A percentile compares a stretch with the other conserved stretches of the same genome.
These are phyloP conservation scores for Eutypella sp. DNA, from an alignment of 2,329 filamentous ascomycete species.

Conservation along the genomic window DNA sequence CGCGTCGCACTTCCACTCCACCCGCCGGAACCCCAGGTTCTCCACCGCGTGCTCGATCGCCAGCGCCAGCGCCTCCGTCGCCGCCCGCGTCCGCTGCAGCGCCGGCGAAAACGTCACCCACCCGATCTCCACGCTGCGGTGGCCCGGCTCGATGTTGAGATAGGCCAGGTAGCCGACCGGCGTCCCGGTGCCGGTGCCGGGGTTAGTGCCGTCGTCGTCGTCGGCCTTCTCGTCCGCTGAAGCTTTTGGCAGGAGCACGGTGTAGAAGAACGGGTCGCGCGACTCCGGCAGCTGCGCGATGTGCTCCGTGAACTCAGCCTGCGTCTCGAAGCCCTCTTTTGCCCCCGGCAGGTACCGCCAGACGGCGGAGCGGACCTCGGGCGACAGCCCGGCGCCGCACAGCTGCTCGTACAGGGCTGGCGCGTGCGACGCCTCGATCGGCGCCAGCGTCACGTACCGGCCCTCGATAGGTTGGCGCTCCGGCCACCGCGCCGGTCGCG, in stretches of 20 bases:
- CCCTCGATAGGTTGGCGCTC: slow-evolving; percentile 5
- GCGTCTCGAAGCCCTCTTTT: slow-evolving; percentile 17
- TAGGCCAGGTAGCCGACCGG: slow-evolving; percentile 21
- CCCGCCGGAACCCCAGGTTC: slow-evolving; percentile 47
- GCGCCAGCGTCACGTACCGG: slow-evolving; percentile 16
- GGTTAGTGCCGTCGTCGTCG: not conserved
- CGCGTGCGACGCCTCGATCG: slow-evolving; percentile 13
- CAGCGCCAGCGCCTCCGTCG: slow-evolving; percentile 55
- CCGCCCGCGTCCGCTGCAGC: slow-evolving; percentile 48
- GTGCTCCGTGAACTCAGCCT: slow-evolving; percentile 12
- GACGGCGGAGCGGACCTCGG: slow-evolving; percentile 17
- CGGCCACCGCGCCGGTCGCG: not conserved
- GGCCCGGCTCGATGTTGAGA: slow-evolving; percentile 40
- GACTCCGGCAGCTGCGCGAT: slow-evolving; percentile 11
- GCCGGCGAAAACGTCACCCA: slow-evolving; percentile 44
- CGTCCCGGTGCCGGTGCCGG: slow-evolving; percentile 5
- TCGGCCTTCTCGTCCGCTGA: no score
- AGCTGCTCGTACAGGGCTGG: slow-evolving; percentile 17
- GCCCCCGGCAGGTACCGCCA: slow-evolving; percentile 21
- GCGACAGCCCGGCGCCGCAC: slow-evolving; percentile 16
- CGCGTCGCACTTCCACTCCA: slow-evolving; percentile 61
- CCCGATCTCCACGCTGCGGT: slow-evolving; percentile 54
- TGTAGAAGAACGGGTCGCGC: slow-evolving; percentile 19
- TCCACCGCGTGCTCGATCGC: slow-evolving; percentile 50
- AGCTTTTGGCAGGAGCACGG: slow-evolving; percentile 20